These are phyloP conservation scores for Sporothrix phasma DNA, from an alignment of 2,329 filamentous ascomycete species.

Conservation along the genomic window DNA sequence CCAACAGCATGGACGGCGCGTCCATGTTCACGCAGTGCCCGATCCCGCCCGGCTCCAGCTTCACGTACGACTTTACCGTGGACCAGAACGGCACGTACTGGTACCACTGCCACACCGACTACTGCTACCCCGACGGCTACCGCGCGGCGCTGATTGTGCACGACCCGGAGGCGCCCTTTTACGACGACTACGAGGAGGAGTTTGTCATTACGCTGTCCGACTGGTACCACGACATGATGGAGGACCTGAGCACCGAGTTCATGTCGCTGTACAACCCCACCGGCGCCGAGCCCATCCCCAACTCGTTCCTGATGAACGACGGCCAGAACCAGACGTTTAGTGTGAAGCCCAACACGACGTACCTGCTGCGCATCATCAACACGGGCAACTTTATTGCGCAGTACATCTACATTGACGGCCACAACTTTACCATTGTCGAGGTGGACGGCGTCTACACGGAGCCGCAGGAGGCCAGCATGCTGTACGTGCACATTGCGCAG, in stretches of 20 bases:
- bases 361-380: constrained; percentile 62
- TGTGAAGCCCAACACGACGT: constrained; percentile 59
- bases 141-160: constrained; percentile 26
- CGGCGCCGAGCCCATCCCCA: constrained; percentile 55
- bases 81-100: constrained; percentile 57
- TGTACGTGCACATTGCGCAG: constrained; percentile 61
- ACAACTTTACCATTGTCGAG: constrained; percentile 60
- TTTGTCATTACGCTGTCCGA: constrained; percentile 56
- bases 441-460: constrained; percentile 63
- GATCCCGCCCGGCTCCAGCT: constrained; percentile 52
- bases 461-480: constrained; percentile 46
- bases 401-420: constrained; percentile 57
- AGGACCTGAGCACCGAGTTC: constrained; percentile 37
- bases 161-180: constrained; percentile 50
- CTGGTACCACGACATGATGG: constrained; percentile 57
- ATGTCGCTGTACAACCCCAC: constrained; percentile 45
- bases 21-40: constrained; percentile 55
- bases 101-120: constrained; percentile 63
- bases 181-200: constrained; percentile 50
- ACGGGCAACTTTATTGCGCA: constrained; percentile 61
- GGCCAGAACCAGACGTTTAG: constrained; percentile 48
- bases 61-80: constrained; percentile 62
- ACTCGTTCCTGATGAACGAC: constrained; percentile 63
- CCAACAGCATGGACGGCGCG: constrained; percentile 62
- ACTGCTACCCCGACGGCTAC: constrained; percentile 58